Evolutionary conservation across 2,329 filamentous ascomycete genomes (phyloP), one percentile per base, ranked within the genome.

Genomic region (Passalora sequoiae): DNA sequence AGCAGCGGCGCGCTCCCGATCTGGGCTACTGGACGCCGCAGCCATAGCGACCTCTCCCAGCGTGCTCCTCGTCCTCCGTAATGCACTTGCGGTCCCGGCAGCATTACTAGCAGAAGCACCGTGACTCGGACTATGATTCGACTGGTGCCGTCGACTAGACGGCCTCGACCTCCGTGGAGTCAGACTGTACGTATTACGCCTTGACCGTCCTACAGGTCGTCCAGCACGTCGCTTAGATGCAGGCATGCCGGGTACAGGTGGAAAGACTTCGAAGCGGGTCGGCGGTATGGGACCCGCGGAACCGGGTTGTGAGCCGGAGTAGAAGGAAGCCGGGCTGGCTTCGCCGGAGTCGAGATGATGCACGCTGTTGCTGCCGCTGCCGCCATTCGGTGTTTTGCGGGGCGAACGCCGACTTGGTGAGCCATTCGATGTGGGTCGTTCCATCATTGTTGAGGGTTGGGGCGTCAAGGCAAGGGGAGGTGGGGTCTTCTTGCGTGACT

Each of bases 241-340:
- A 10, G 46, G 40, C 49, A 66, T 64, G 24, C 76, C 76, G 15
- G 76, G 76, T 6, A 84, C 67, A 0, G 83, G 78, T 6, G 87
- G 87, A 57, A 86, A 91, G 29, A 92, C 79, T 56, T 89, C 83
- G 62, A 88, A 94, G 24, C 86, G 78, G 1, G 73, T 80, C 0
- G 80, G 71, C 2, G 85, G 84, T 19, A 92, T 84, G 36, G 69
- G 65, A 17, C 52, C 57, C 20, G 65, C 60, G 6, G 61, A 55
- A 38, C 51, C 43, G 49, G 56, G 47, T 27, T 59, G 59, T 3
- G 57, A 58, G 28, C 51, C 54, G 12, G 58, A 57, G n/a, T 42
- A 47, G 35, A 46, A 45, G 4, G 48, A 54, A 19, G 46, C 46
- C 4, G 58, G 56, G 33, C 52, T 57, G 3, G 49, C 51, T 46